phyloP scores from a whole-genome alignment of 1,284 basidiomycete species.

The Cryptococcus amylolentus region DNA sequence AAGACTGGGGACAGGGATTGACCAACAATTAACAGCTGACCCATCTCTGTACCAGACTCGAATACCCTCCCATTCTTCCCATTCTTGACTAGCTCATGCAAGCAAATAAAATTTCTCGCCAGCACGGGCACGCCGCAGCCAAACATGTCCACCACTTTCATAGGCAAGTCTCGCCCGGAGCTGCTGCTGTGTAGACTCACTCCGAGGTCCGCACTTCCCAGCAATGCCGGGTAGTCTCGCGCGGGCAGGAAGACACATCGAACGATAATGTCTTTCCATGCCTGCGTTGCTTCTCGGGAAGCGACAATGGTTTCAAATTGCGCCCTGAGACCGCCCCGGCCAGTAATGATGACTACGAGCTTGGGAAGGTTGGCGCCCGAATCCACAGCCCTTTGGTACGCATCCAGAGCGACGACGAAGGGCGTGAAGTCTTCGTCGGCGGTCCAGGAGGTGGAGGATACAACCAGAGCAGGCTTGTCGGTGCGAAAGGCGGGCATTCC shows the following conservation, averaged over 20 bases:
- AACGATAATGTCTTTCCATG: conserved; percentile 79
- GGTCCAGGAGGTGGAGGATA: conserved; percentile 96
- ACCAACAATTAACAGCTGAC: conserved; percentile 66
- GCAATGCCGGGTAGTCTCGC: conserved; percentile 76
- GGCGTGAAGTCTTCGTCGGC: conserved; percentile 93
- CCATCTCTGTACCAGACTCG: conserved; percentile 63
- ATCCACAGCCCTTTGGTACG: conserved; percentile 26
- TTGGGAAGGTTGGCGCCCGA: conserved; percentile 58
- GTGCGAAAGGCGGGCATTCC: conserved; percentile 51
- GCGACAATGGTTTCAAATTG: conserved; percentile 68
- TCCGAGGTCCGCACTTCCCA: conserved; percentile 89
- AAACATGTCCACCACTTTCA: conserved; percentile 99
- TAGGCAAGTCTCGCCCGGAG: conserved; percentile 87
- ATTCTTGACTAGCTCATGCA: conserved; percentile 81
- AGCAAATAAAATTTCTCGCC: conserved; percentile 79
- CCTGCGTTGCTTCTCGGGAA: conserved; percentile 53
- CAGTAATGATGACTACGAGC: conserved; percentile 80
- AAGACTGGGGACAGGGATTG: background rate
- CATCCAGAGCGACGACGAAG: conserved; percentile 72
- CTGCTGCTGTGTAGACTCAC: conserved; percentile 87
- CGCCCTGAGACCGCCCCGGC: conserved; percentile 76
- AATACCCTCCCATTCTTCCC: conserved; percentile 81
- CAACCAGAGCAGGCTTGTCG: conserved; percentile 78
- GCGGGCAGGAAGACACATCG: conserved; percentile 83
- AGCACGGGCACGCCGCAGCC: conserved; percentile 92